phyloP scores from a whole-genome alignment of 306 rosid genomes.

The Vicia faba region DNA sequence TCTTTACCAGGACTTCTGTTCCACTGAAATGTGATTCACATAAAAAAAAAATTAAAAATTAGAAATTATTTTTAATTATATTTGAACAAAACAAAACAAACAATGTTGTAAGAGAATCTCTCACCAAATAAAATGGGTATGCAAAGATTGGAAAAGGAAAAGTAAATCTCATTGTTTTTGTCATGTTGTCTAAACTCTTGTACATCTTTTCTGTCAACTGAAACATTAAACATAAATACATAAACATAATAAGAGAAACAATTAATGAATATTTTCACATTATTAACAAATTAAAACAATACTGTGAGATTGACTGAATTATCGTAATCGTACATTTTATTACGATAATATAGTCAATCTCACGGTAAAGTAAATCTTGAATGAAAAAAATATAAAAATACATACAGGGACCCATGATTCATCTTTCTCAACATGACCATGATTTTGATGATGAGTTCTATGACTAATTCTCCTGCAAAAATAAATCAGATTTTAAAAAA shows the following conservation, averaged over 20 bases:
- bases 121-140: conserved; percentile 84
- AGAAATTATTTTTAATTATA: background rate
- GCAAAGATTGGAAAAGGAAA: conserved; percentile 85
- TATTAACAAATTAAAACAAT: background rate
- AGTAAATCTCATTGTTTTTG: conserved; percentile 65
- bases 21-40: conserved; percentile 62
- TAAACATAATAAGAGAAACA: background rate
- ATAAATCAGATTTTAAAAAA: background rate
- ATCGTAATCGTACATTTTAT: too few species aligned
- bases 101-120: background rate
- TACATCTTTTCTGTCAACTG: conserved; percentile 81
- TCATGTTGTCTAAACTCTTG: conserved; percentile 50
- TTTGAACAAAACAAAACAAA: background rate
- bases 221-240: conserved; percentile 24
- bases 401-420: conserved; percentile 98
- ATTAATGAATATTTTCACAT: background rate
- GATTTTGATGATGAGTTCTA: conserved; percentile 96
- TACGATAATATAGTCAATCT: too few species aligned
- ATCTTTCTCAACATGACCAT: conserved; percentile 92
- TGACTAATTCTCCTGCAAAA: conserved; percentile 89
- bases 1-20: conserved; percentile 87
- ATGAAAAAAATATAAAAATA: background rate
- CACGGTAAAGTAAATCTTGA: too few species aligned
- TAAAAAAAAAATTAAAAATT: conserved; percentile 4
- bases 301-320: too few species aligned